These are phyloP conservation scores for Enterospora canceri DNA, from an alignment of 371 early-diverging fungal genomes.

Conservation along the genomic window DNA sequence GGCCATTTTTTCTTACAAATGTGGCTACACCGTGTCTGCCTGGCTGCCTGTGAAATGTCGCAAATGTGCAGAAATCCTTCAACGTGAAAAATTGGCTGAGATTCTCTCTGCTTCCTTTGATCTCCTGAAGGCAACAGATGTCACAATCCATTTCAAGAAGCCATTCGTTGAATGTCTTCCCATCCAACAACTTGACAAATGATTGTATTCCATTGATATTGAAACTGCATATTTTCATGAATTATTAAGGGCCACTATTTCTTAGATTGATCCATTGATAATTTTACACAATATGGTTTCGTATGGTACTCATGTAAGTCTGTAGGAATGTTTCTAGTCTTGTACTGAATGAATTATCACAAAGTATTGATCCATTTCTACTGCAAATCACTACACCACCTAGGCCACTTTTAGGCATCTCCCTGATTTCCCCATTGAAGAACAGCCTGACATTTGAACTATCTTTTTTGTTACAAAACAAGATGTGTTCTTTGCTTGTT, in stretches of 20 bases:
- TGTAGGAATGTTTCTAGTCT: conserved; percentile 32
- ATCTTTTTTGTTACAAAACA: conserved; percentile 21
- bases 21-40: conserved; percentile 64
- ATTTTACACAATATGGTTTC: not conserved
- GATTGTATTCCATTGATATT: conserved; percentile 48
- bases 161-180: conserved; percentile 27
- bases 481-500: conserved; percentile 6
- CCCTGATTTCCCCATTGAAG: conserved; percentile 16
- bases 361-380: conserved; percentile 36
- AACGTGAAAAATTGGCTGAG: conserved; percentile 19
- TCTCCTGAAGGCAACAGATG: conserved; percentile 68
- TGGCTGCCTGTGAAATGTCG: conserved; percentile 60
- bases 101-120: conserved; percentile 59
- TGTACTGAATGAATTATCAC: conserved; percentile 50
- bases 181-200: conserved; percentile 24
- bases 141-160: conserved; percentile 61
- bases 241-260: not conserved
- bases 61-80: conserved; percentile 65
- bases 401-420: conserved; percentile 16
- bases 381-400: conserved; percentile 51
- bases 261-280: not conserved
- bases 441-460: conserved; percentile 25
- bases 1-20: conserved; percentile 24
- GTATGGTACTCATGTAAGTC: not conserved
- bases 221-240: conserved; percentile 37